Conservation (phyloP, 208 protist species). For the Leptomonas pyrrhocoris region DNA sequence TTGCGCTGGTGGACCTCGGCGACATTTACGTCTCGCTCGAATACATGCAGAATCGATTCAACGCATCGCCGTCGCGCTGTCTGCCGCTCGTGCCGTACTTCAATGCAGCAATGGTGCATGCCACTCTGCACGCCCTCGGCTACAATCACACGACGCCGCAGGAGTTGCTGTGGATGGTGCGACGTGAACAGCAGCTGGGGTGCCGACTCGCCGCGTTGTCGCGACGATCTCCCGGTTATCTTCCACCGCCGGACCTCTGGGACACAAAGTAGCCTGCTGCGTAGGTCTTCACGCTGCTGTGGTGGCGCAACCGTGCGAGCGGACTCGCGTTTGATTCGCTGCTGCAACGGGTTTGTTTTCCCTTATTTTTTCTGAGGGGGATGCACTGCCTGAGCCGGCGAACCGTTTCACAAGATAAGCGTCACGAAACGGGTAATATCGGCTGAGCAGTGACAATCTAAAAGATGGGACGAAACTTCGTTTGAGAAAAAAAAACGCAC, state of each 20-base stretch:
- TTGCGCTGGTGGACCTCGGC: slow-evolving; percentile 57
- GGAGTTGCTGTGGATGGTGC: slow-evolving; percentile 63
- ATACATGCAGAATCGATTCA: slow-evolving; percentile 62
- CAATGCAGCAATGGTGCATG: slow-evolving; percentile 71
- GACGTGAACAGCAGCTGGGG: slow-evolving; percentile 59
- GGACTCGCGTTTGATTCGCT: too few species aligned
- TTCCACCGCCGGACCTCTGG: slow-evolving; percentile 50
- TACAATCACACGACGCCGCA: slow-evolving; percentile 72
- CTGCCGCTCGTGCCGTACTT: slow-evolving; percentile 69
- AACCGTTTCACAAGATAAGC: too few species aligned
- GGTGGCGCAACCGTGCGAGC: too few species aligned
- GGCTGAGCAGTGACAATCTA: too few species aligned
- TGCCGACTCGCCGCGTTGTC: slow-evolving; percentile 38
- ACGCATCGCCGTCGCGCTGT: slow-evolving; percentile 33
- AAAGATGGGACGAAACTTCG: too few species aligned
- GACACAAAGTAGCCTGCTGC: slow-evolving; percentile 19
- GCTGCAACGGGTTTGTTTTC: neutral
- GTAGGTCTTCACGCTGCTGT: neutral
- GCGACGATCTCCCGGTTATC: slow-evolving; percentile 41
- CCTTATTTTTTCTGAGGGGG: too few species aligned
- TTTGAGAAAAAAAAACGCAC: too few species aligned
- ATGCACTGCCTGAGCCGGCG: too few species aligned
- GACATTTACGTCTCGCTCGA: slow-evolving; percentile 74
- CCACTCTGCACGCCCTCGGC: slow-evolving; percentile 74
- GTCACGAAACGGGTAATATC: too few species aligned